Conservation (phyloP, 768 basidiomycete genomes). For the Auriscalpium orientale region DNA sequence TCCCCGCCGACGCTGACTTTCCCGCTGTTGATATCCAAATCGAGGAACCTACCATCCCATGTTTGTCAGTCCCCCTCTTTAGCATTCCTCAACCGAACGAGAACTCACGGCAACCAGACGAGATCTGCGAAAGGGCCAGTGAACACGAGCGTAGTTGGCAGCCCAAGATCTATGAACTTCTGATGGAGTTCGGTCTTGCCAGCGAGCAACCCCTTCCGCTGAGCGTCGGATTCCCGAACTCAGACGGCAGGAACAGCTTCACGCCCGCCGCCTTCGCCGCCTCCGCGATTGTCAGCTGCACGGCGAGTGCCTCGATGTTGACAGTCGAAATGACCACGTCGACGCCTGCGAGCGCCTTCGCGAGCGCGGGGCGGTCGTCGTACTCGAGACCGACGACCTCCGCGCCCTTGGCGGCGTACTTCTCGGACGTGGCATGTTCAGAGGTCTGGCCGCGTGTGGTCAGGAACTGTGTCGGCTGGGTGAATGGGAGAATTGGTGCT, state of each 20-base stretch:
- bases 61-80: neutral
- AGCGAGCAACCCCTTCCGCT: constrained; percentile 2
- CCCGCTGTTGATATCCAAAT: constrained; percentile 7
- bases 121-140: constrained; percentile 14
- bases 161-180: constrained; percentile 9
- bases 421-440: neutral
- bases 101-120: constrained; percentile 4
- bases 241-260: constrained; percentile 15
- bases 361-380: constrained; percentile 1
- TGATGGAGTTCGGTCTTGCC: constrained; percentile 5
- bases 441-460: neutral
- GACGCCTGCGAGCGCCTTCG: constrained; percentile 8
- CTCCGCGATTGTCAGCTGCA: constrained; percentile 8
- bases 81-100: neutral
- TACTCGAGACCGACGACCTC: constrained; percentile 6
- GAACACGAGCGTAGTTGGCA: constrained; percentile 13
- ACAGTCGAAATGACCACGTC: constrained; percentile 15
- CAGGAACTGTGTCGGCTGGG: neutral
- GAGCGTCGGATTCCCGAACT: constrained; percentile 20
- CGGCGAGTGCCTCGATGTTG: neutral
- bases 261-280: constrained; percentile 16
- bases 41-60: constrained; percentile 1
- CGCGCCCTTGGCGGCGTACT: no score
- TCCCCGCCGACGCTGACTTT: constrained; percentile 12
- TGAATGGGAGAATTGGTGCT: neutral